A percentile compares a stretch with the other conserved stretches of the same genome.
These are phyloP conservation scores for Collybia sp. DNA, from an alignment of 768 basidiomycete species.

Conservation along the genomic window DNA sequence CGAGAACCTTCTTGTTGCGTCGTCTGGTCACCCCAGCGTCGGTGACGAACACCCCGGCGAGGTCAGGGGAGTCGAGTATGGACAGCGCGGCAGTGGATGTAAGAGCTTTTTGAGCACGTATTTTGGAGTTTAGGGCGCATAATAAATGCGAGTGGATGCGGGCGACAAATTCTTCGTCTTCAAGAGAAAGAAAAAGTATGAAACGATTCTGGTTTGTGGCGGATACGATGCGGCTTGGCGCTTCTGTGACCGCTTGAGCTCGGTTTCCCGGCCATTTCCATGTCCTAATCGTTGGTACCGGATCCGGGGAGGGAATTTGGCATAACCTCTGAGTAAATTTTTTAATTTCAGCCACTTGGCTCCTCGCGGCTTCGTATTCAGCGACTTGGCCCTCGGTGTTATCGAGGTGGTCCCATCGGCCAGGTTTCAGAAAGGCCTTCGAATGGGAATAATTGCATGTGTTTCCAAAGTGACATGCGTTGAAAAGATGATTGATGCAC, in stretches of 20 bases:
- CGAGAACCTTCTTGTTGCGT: conserved; percentile 15
- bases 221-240: too few species aligned
- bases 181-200: too few species aligned
- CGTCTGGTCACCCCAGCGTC: conserved; percentile 27
- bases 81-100: conserved; percentile 13
- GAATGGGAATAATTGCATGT: conserved; percentile 49
- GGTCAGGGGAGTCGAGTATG: conserved; percentile 18
- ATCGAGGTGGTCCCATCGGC: conserved; percentile 42
- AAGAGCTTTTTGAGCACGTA: conserved; percentile 13
- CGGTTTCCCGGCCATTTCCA: too few species aligned
- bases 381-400: conserved; percentile 1
- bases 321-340: too few species aligned
- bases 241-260: too few species aligned
- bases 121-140: conserved; percentile 17
- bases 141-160: conserved; percentile 24
- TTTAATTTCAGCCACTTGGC: background rate
- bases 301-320: too few species aligned
- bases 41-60: conserved; percentile 27
- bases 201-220: too few species aligned
- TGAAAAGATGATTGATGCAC: conserved; percentile 31
- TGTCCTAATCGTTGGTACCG: too few species aligned
- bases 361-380: background rate
- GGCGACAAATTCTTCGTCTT: too few species aligned
- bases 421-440: conserved; percentile 35
- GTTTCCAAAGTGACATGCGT: conserved; percentile 29